Base-by-base conservation (phyloP, 805 yeast genomes). In the Metschnikowia vanudenii region DNA sequence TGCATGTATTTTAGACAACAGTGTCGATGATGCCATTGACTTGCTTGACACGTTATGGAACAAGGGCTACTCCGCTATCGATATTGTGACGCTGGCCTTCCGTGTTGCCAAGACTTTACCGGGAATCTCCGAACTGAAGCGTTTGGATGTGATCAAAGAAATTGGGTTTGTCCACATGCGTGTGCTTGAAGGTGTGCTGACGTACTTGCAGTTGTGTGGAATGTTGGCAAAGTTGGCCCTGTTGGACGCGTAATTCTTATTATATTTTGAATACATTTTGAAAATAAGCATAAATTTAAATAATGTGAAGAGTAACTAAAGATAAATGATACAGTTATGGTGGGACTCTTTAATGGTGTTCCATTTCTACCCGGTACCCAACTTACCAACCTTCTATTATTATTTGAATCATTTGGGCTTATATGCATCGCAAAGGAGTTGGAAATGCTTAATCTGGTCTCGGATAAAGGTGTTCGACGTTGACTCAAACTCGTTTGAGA, bases 111-210 rank as follows among this genome's bases (percentile, higher is more conserved):
- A 91, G 67, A 79, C 85, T 1, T 60, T 94, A 49, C 81, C 77
- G 8, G 84, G 81, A 16, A 69, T 88, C 8, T 76, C 74, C 35
- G 98, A 94, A 61, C 75, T 75, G 41, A 74, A 73, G 46, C 71
- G 96, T 52, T 71, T 94, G 50, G 92, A 85, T 49, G 78, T 85
- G 61, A 84, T 94, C 53, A 82, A 83, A 60, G 90, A 87, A 56
- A 88, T 94, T 37, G 99, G 99, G 4, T 81, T 86, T 52, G 80
- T 89, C 1, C 99, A 94, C 62, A 84, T 94, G 91, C 74, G 97
- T 51, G 84, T 94, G 1, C 71, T 94, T 40, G 98, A 94, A 66
- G 99, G 99, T 52, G 96, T 94, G 3, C 81, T 89, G 10, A 82
- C 96, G 0, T 85, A 85, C 62, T 69, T 94, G 49, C 99, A 94